Conservation (phyloP, 2,329 filamentous ascomycete species). For the Neopestalotiopsis clavispora region DNA sequence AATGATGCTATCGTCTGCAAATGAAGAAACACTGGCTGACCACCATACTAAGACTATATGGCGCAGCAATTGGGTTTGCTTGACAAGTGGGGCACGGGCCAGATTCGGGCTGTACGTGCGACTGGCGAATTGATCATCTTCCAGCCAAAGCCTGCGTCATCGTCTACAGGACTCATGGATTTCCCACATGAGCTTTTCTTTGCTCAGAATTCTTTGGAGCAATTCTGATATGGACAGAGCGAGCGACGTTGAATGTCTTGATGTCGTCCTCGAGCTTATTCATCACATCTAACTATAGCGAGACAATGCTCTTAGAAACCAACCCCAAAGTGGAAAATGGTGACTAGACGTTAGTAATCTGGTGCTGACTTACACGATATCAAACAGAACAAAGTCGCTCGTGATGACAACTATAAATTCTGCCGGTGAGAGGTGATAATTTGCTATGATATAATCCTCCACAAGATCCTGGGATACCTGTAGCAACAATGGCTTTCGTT, state of each 20-base stretch:
- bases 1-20: background rate
- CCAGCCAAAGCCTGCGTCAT: too few species aligned
- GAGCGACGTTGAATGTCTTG: too few species aligned
- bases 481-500: slow-evolving; percentile 25
- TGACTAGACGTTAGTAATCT: slow-evolving; percentile 10
- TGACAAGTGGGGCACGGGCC: background rate
- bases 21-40: background rate
- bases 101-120: background rate
- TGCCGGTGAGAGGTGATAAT: background rate
- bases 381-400: background rate
- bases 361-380: background rate
- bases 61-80: background rate
- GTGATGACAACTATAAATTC: slow-evolving; percentile 1
- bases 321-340: slow-evolving; percentile 29
- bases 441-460: background rate
- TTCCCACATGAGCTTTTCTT: too few species aligned
- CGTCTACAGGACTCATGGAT: too few species aligned
- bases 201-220: too few species aligned
- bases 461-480: background rate
- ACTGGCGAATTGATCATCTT: too few species aligned
- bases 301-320: background rate
- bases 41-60: background rate
- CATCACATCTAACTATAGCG: background rate
- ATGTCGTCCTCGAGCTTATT: background rate
- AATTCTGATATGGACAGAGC: too few species aligned